Evolutionary conservation across 805 yeast species (phyloP).

Genomic region (Candida piceae): DNA sequence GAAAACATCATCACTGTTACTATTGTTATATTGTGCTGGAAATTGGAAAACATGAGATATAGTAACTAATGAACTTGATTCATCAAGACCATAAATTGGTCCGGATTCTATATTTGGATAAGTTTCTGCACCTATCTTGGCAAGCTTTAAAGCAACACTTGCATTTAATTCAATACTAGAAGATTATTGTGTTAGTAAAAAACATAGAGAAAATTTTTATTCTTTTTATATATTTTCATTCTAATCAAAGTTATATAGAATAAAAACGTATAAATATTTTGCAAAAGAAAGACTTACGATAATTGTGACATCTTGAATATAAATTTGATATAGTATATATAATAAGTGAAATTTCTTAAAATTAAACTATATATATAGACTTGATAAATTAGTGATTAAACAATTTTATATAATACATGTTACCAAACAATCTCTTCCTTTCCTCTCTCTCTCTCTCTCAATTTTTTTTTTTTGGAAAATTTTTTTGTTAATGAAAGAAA

Average conservation of each 20-base stretch:
- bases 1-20: constrained; percentile 45
- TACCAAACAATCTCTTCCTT: too few species aligned
- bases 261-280: too few species aligned
- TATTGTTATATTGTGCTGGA: constrained; percentile 36
- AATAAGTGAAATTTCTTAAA: neutral
- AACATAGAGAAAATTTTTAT: too few species aligned
- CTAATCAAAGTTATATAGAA: too few species aligned
- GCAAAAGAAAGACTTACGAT: too few species aligned
- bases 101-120: constrained; percentile 63
- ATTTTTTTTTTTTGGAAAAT: neutral
- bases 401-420: too few species aligned
- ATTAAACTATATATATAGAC: neutral
- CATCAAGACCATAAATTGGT: constrained; percentile 70
- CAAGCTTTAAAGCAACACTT: constrained; percentile 52
- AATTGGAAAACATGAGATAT: constrained; percentile 63
- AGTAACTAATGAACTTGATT: constrained; percentile 36
- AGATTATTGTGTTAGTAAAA: neutral
- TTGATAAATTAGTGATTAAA: too few species aligned
- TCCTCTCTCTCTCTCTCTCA: constrained; percentile 1
- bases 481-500: neutral
- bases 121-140: constrained; percentile 62
- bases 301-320: constrained; percentile 1
- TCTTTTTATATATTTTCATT: too few species aligned
- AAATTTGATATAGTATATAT: too few species aligned
- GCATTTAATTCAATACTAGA: constrained; percentile 42